Evolutionary conservation across 1,284 basidiomycete species (phyloP).

Genomic region (Cryptococcus sp.): DNA sequence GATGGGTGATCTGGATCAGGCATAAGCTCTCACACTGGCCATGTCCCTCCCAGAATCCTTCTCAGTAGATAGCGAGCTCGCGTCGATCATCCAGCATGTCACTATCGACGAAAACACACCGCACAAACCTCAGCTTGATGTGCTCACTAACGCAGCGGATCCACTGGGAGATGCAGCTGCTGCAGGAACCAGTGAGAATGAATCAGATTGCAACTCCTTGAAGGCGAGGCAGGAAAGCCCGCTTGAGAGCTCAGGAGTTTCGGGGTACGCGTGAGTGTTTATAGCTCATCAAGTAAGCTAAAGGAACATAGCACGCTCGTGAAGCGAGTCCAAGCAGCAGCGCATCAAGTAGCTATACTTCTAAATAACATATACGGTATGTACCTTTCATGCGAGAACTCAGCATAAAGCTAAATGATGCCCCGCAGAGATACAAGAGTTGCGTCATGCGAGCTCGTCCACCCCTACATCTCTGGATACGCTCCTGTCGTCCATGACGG

Average conservation of each 20-base stretch:
- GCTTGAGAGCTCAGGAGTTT: neutral
- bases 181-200: neutral
- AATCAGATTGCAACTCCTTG: neutral
- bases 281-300: too few relatives aligned
- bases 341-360: constrained; percentile 26
- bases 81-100: constrained; percentile 8
- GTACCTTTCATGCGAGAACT: neutral
- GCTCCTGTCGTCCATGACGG: constrained; percentile 22
- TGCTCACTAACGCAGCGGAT: constrained; percentile 4
- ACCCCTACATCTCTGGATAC: constrained; percentile 52
- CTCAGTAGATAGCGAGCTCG: constrained; percentile 10
- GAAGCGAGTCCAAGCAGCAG: constrained; percentile 20
- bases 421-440: constrained; percentile 37
- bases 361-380: constrained; percentile 36
- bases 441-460: constrained; percentile 47
- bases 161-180: too few relatives aligned
- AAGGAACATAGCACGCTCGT: constrained; percentile 4
- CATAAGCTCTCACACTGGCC: too few relatives aligned
- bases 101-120: constrained; percentile 3
- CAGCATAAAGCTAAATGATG: too few relatives aligned
- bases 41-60: too few relatives aligned
- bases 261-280: too few relatives aligned
- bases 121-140: neutral
- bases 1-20: neutral
- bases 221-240: too few relatives aligned